Conservation (phyloP, 2,329 filamentous ascomycete species). For the Claviceps sp. region DNA sequence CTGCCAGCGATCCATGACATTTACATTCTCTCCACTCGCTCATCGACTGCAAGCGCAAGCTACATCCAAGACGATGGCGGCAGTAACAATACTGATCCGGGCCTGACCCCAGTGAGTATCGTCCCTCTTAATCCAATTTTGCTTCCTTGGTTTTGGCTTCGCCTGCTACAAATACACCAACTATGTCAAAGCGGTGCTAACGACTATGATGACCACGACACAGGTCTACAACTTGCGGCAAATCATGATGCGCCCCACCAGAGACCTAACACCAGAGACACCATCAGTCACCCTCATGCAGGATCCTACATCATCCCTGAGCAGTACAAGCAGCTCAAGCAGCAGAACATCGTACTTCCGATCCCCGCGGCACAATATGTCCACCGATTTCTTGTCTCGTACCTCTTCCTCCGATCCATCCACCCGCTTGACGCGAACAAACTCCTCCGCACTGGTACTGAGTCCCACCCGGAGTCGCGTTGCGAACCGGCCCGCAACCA, state of each 20-base stretch:
- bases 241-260: slow-evolving; percentile 13
- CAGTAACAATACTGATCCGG: neutral
- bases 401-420: neutral
- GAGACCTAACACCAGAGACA: neutral
- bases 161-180: no score
- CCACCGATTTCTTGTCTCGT: neutral
- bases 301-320: no score
- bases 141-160: neutral
- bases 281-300: neutral
- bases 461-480: neutral
- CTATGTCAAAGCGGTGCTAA: no score
- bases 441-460: neutral
- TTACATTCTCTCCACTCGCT: neutral
- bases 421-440: neutral
- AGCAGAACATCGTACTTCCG: neutral
- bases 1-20: slow-evolving; percentile 31
- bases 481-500: neutral
- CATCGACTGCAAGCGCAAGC: neutral
- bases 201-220: neutral
- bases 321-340: neutral
- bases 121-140: neutral
- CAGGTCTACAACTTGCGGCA: slow-evolving; percentile 16
- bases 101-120: neutral
- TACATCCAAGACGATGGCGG: neutral
- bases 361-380: neutral